A percentile compares a stretch with the other conserved stretches of the same genome.
Evolutionary conservation across 805 yeast genomes (phyloP).

Genomic region (Metschnikowia borealis): DNA sequence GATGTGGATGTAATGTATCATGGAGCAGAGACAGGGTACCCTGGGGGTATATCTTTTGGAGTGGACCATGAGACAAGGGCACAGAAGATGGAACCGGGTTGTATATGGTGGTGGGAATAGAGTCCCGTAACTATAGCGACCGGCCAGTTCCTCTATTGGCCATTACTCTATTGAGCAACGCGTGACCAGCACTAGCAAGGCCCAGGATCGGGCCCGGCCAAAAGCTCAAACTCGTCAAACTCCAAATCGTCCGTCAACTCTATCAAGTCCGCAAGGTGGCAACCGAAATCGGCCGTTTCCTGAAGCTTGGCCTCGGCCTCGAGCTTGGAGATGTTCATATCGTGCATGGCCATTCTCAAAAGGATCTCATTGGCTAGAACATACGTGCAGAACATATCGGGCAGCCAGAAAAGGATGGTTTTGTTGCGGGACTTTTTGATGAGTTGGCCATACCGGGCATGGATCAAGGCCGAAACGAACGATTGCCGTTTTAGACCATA

Average conservation of each 20-base stretch:
- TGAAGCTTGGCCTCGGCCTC: slow-evolving; percentile 46
- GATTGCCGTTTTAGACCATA: slow-evolving; percentile 58
- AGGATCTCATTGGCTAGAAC: slow-evolving; percentile 64
- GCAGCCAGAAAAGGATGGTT: slow-evolving; percentile 59
- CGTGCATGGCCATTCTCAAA: slow-evolving; percentile 47
- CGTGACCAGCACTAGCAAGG: not conserved
- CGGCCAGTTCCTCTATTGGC: too few relatives aligned
- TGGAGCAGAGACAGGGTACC: too few relatives aligned
- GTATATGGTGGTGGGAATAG: too few relatives aligned
- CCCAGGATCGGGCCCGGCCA: not conserved
- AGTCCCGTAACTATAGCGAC: too few relatives aligned
- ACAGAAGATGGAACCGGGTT: too few relatives aligned
- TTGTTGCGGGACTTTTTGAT: slow-evolving; percentile 25
- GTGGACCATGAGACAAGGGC: too few relatives aligned
- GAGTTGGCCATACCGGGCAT: slow-evolving; percentile 22
- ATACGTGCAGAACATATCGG: slow-evolving; percentile 50
- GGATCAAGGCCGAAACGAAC: slow-evolving; percentile 43
- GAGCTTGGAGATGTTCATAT: slow-evolving; percentile 33
- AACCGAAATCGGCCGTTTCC: slow-evolving; percentile 48
- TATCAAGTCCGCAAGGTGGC: slow-evolving; percentile 27
- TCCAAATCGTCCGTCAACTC: slow-evolving; percentile 29
- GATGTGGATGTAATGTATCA: too few relatives aligned
- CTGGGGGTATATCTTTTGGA: too few relatives aligned
- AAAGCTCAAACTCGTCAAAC: slow-evolving; percentile 11
- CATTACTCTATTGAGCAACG: too few relatives aligned